phyloP scores from a whole-genome alignment of 139 green algal genomes.

The Pedinophyceae sp. region DNA sequence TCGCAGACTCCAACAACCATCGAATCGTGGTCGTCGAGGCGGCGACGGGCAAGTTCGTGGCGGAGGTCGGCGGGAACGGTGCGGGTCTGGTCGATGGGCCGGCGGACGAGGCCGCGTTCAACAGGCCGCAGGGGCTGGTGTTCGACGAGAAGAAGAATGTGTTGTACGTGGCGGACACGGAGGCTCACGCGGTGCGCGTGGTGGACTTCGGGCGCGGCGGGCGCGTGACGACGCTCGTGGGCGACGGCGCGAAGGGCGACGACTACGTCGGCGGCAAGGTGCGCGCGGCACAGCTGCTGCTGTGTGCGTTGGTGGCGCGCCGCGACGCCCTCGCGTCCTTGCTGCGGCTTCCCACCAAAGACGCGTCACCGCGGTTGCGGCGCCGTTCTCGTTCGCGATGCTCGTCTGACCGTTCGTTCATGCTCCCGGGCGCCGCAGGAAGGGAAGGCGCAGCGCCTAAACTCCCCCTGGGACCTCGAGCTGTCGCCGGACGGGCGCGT shows the following conservation, averaged over 20 bases:
- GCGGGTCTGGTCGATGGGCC: slow-evolving; percentile 38
- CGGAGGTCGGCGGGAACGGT: slow-evolving; percentile 42
- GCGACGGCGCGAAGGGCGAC: slow-evolving; percentile 40
- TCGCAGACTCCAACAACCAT: slow-evolving; percentile 60
- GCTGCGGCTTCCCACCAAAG: too few relatives aligned
- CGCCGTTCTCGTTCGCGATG: too few relatives aligned
- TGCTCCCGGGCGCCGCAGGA: slow-evolving; percentile 8
- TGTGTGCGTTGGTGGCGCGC: too few relatives aligned
- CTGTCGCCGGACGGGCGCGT: slow-evolving; percentile 12
- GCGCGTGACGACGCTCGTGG: slow-evolving; percentile 39
- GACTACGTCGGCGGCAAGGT: slow-evolving; percentile 40
- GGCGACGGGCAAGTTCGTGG: slow-evolving; percentile 37
- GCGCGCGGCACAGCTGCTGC: too few relatives aligned
- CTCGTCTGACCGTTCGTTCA: too few relatives aligned
- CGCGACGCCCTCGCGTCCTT: too few relatives aligned
- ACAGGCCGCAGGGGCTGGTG: slow-evolving; percentile 39
- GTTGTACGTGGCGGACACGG: slow-evolving; percentile 56
- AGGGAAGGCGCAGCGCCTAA: slow-evolving; percentile 36
- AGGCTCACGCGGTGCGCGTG: slow-evolving; percentile 47
- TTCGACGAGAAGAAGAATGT: slow-evolving; percentile 13
- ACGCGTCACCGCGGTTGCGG: too few relatives aligned
- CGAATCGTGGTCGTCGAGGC: slow-evolving; percentile 48
- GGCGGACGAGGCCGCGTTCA: slow-evolving; percentile 30
- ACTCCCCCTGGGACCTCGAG: slow-evolving; percentile 57
- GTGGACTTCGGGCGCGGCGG: slow-evolving; percentile 16